Evolutionary conservation across 306 rosid genomes (phyloP).

Genomic region (Cicer chorassanicum): DNA sequence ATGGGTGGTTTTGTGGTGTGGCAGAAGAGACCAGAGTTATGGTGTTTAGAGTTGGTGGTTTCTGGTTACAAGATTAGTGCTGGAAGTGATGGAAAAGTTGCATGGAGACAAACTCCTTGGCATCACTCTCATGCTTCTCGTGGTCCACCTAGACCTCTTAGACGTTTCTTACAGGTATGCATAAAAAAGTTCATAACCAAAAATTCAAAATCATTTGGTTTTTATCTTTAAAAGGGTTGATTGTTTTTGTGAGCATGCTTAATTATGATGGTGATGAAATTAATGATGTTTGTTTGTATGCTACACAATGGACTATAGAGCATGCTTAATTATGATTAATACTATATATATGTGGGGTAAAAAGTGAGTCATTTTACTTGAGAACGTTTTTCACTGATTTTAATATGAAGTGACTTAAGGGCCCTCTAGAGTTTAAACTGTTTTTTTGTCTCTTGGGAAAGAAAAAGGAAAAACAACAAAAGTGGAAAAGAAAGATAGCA

Average conservation of each 20-base stretch:
- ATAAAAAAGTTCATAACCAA: neutral
- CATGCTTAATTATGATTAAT: constrained; percentile 46
- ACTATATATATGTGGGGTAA: constrained; percentile 35
- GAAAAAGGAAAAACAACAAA: no score
- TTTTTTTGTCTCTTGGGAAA: no score
- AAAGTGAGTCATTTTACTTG: constrained; percentile 8
- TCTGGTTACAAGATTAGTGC: constrained; percentile 91
- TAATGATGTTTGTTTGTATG: constrained; percentile 25
- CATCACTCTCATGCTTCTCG: constrained; percentile 98
- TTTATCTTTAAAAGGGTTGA: constrained; percentile 1
- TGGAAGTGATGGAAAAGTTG: constrained; percentile 88
- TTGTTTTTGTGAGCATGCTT: constrained; percentile 37
- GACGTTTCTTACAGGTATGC: constrained; percentile 82
- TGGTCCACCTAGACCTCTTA: constrained; percentile 89
- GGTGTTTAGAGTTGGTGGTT: constrained; percentile 88
- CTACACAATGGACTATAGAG: constrained; percentile 9
- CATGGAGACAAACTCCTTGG: constrained; percentile 99
- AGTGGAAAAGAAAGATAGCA: no score
- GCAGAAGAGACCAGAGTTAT: constrained; percentile 82
- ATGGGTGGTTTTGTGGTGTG: constrained; percentile 93
- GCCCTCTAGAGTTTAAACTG: neutral
- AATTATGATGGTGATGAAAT: constrained; percentile 35
- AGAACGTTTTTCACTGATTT: constrained; percentile 31
- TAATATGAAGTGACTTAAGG: constrained; percentile 3
- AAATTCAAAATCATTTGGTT: neutral